Percentiles rank a stretch among this genome's conserved stretches.
Evolutionary conservation across 768 basidiomycete genomes (phyloP).

Genomic region (Lactarius sp.): DNA sequence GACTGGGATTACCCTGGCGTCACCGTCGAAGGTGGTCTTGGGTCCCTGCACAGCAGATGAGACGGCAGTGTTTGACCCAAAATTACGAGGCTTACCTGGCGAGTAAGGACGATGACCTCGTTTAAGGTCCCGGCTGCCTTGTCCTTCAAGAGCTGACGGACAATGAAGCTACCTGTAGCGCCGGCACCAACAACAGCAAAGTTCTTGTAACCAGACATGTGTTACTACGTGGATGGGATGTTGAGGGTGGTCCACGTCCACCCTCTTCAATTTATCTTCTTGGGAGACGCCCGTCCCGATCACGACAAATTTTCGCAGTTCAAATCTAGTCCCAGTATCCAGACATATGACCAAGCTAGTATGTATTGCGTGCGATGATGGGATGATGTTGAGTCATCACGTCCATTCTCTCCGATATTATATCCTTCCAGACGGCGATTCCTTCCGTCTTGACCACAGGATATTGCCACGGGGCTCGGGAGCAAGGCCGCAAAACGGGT

Average conservation of each 20-base stretch:
- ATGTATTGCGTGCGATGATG: no score
- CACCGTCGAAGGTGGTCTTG: neutral
- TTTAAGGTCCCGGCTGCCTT: slow-evolving; percentile 12
- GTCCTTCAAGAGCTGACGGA: slow-evolving; percentile 19
- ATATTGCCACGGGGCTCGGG: neutral
- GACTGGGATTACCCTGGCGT: slow-evolving; percentile 15
- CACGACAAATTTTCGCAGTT: no score
- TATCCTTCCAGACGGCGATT: no score
- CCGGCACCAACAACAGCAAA: slow-evolving; percentile 15
- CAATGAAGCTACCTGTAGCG: slow-evolving; percentile 16
- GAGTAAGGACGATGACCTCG: slow-evolving; percentile 19
- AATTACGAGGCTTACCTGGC: neutral
- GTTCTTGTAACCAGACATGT: slow-evolving; percentile 19
- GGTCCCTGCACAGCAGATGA: slow-evolving; percentile 1
- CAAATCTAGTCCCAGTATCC: no score
- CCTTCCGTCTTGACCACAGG: no score
- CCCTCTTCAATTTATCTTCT: neutral
- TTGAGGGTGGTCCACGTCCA: neutral
- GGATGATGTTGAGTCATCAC: no score
- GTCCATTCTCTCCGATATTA: no score
- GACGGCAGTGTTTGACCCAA: neutral
- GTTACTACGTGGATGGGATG: neutral
- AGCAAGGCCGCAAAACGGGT: neutral
- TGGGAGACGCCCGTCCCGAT: no score
- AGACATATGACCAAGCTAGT: no score